phyloP scores from a whole-genome alignment of 352 stramenopile genomes.

The Salisapilia sapeloensis region DNA sequence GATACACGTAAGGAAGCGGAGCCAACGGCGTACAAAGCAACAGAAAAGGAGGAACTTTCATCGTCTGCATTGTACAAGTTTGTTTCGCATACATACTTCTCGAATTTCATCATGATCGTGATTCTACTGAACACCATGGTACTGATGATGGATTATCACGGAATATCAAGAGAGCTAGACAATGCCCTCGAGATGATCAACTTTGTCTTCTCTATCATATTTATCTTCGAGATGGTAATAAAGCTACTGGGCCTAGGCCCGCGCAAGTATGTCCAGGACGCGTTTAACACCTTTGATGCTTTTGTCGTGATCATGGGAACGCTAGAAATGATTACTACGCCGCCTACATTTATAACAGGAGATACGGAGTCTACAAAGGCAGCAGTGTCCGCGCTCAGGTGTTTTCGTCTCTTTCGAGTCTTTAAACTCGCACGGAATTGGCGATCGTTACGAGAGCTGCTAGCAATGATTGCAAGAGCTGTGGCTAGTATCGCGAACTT shows the following conservation, averaged over 20 bases:
- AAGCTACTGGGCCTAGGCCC: conserved; percentile 76
- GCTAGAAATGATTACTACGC: conserved; percentile 43
- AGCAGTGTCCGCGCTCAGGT: conserved; percentile 68
- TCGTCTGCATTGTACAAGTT: conserved; percentile 35
- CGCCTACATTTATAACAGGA: conserved; percentile 47
- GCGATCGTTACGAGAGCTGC: conserved; percentile 82
- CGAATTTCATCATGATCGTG: conserved; percentile 39
- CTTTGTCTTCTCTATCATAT: conserved; percentile 58
- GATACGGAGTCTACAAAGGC: conserved; percentile 31
- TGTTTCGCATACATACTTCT: conserved; percentile 41
- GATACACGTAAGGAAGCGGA: not conserved
- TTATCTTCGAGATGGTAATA: conserved; percentile 57
- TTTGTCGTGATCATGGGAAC: conserved; percentile 73
- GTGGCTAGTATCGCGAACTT: conserved; percentile 91
- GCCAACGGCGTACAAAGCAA: conserved; percentile 4
- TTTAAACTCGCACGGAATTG: conserved; percentile 91
- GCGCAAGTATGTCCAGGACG: conserved; percentile 46
- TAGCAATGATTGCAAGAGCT: conserved; percentile 80
- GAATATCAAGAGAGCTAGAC: conserved; percentile 31
- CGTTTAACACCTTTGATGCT: conserved; percentile 75
- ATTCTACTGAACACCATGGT: conserved; percentile 78
- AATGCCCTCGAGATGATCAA: conserved; percentile 59
- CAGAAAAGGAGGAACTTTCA: conserved; percentile 6
- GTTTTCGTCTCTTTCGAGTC: conserved; percentile 83
- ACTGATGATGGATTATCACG: conserved; percentile 68